Conservation (phyloP, 768 basidiomycete genomes). For the Macrolepiota fuliginosa region DNA sequence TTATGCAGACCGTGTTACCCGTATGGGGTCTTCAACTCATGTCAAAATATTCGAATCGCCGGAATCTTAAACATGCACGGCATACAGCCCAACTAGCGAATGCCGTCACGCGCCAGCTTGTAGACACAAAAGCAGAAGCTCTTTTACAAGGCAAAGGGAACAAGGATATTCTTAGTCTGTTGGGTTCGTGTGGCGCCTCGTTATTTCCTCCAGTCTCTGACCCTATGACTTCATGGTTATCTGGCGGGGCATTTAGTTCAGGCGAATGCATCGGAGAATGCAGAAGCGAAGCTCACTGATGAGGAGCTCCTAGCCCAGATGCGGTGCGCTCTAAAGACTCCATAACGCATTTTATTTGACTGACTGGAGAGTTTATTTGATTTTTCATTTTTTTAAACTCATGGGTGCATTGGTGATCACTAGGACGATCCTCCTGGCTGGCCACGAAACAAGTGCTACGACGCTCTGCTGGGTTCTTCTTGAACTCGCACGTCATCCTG, state of each 20-base stretch:
- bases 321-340: constrained; percentile 42
- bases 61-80: constrained; percentile 44
- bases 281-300: constrained; percentile 39
- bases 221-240: background rate
- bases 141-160: constrained; percentile 45
- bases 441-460: constrained; percentile 62
- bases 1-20: constrained; percentile 49
- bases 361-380: constrained; percentile 16
- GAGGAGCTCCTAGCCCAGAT: constrained; percentile 50
- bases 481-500: constrained; percentile 56
- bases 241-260: constrained; percentile 33
- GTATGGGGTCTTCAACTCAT: constrained; percentile 42
- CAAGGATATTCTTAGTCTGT: constrained; percentile 55
- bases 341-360: background rate
- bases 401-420: constrained; percentile 19
- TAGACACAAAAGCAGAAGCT: constrained; percentile 46
- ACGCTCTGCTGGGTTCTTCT: constrained; percentile 60
- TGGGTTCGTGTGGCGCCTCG: constrained; percentile 35
- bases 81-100: constrained; percentile 42
- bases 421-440: constrained; percentile 52
- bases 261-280: constrained; percentile 51
- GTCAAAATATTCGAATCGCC: constrained; percentile 43
- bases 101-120: constrained; percentile 42
- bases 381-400: constrained; percentile 35
- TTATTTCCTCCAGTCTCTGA: background rate